phyloP scores from a whole-genome alignment of 495 filamentous ascomycete species.

The Penicillium nucicola region DNA sequence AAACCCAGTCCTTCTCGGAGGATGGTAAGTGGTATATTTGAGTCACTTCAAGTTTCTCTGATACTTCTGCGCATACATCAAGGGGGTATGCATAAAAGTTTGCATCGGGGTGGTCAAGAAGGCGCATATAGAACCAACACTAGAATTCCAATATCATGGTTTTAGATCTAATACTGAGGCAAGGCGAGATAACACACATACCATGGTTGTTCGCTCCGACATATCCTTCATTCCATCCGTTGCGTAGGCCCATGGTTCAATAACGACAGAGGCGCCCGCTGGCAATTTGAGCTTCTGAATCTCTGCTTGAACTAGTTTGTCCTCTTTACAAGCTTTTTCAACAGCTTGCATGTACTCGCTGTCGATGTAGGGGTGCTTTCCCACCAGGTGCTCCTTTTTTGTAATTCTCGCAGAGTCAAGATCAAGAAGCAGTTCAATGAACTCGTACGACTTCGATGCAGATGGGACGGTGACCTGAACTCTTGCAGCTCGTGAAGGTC shows the following conservation, averaged over 20 bases:
- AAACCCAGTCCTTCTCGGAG: slow-evolving; percentile 22
- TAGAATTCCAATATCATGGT: too few relatives aligned
- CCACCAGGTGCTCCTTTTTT: slow-evolving; percentile 12
- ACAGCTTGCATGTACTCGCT: slow-evolving; percentile 28
- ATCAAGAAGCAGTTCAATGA: slow-evolving; percentile 18
- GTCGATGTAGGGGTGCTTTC: slow-evolving; percentile 31
- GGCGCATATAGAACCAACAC: slow-evolving; percentile 34
- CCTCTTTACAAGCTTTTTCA: slow-evolving; percentile 24
- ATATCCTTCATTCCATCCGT: slow-evolving; percentile 41
- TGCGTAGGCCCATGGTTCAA: slow-evolving; percentile 39
- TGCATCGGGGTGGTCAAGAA: slow-evolving; percentile 21
- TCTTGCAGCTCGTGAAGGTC: slow-evolving; percentile 16
- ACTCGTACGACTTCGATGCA: slow-evolving; percentile 6
- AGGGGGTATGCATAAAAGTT: slow-evolving; percentile 81
- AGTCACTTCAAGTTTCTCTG: slow-evolving; percentile 55
- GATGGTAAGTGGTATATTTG: slow-evolving; percentile 39
- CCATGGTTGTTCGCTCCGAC: slow-evolving; percentile 27
- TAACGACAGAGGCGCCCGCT: slow-evolving; percentile 22
- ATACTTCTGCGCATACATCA: slow-evolving; percentile 62
- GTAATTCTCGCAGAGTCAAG: slow-evolving; percentile 5
- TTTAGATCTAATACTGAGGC: background rate
- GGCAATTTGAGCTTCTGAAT: slow-evolving; percentile 27
- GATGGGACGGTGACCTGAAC: slow-evolving; percentile 16
- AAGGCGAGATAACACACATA: background rate
- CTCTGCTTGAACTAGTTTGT: slow-evolving; percentile 17